These are phyloP conservation scores for Helicocarpus griseus DNA, from an alignment of 2,329 filamentous ascomycete species.

Conservation along the genomic window DNA sequence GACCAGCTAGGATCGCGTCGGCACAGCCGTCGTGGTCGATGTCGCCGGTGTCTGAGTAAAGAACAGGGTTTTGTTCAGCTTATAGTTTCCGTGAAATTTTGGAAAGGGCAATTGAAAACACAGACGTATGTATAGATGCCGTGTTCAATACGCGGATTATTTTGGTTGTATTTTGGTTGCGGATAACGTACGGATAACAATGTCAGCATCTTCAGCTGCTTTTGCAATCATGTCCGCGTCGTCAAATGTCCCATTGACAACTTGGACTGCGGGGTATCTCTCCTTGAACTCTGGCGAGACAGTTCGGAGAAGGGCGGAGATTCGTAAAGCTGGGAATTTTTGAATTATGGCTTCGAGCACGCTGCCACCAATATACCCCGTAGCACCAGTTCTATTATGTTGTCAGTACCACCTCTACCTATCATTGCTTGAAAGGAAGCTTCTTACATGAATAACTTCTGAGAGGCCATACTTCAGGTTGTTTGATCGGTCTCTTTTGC, in stretches of 20 bases:
- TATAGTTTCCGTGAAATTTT: not conserved
- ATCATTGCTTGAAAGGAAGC: not conserved
- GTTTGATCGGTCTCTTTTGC: too few relatives aligned
- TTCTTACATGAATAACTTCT: constrained; percentile 5
- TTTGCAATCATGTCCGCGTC: constrained; percentile 30
- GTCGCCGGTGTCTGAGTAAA: constrained; percentile 9
- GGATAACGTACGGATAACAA: constrained; percentile 29
- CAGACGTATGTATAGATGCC: too few relatives aligned
- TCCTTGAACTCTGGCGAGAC: not conserved
- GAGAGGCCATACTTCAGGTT: not conserved
- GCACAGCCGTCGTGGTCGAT: constrained; percentile 7
- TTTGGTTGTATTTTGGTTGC: not conserved
- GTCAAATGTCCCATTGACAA: constrained; percentile 42
- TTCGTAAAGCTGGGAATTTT: constrained; percentile 3
- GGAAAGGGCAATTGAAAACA: too few relatives aligned
- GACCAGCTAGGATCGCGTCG: constrained; percentile 8
- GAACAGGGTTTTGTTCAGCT: not conserved
- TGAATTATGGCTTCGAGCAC: constrained; percentile 8
- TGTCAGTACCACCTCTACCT: not conserved
- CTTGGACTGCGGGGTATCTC: constrained; percentile 33
- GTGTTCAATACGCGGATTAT: too few relatives aligned
- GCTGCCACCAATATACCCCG: constrained; percentile 9
- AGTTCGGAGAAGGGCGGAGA: constrained; percentile 8
- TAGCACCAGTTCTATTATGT: constrained; percentile 6
- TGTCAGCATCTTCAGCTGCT: constrained; percentile 34